A percentile compares a stretch with the other conserved stretches of the same genome.
These are phyloP conservation scores for Lyophyllum atratum DNA, from an alignment of 768 basidiomycete genomes.

Conservation along the genomic window DNA sequence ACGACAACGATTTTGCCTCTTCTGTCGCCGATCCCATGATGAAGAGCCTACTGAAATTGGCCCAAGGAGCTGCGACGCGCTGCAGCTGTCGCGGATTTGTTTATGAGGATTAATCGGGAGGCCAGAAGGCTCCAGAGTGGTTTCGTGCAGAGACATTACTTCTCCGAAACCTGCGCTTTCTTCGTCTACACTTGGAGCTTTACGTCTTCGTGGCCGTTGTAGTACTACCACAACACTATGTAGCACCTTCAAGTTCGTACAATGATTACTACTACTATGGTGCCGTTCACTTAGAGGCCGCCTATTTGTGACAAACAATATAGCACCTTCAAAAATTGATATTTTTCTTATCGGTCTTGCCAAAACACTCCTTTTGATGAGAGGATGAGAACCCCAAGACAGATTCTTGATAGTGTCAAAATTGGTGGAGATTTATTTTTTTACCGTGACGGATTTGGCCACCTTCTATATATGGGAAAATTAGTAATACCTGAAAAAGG, in stretches of 20 bases:
- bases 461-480: not conserved
- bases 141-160: not conserved
- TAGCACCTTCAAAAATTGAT: not conserved
- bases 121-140: not conserved
- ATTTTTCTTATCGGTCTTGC: not conserved
- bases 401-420: not conserved
- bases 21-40: not conserved
- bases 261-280: too few relatives aligned
- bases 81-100: not conserved
- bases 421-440: not conserved
- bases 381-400: not conserved
- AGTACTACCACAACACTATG: too few relatives aligned
- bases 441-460: not conserved
- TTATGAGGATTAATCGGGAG: not conserved
- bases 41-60: conserved; percentile 1
- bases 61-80: conserved; percentile 5
- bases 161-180: too few relatives aligned
- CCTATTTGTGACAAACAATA: not conserved
- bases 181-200: too few relatives aligned
- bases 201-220: too few relatives aligned
- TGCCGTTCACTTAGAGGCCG: not conserved
- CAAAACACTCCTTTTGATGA: not conserved
- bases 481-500: too few relatives aligned
- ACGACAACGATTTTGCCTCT: not conserved
- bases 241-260: too few relatives aligned